Percentiles rank a stretch among this genome's conserved stretches.
Evolutionary conservation across 2,329 filamentous ascomycete species (phyloP).

Genomic region (Magnaporthiopsis rhizophila): DNA sequence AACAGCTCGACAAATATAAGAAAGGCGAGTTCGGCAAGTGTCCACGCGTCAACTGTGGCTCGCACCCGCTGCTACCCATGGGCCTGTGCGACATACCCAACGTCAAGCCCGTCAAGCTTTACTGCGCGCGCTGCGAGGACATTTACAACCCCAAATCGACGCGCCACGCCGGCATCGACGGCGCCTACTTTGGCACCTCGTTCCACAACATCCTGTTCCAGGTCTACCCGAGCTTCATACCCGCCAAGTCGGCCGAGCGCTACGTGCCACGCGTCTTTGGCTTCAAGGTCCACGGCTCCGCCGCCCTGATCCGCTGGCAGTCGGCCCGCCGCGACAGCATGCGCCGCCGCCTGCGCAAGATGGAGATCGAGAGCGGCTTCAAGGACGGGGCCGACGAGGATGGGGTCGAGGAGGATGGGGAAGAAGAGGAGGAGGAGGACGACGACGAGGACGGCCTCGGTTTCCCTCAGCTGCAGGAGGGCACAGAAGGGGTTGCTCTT

Average conservation of each 20-base stretch:
- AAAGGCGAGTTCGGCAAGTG: slow-evolving; percentile 98
- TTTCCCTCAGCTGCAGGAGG: neutral
- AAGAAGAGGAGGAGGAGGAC: slow-evolving; percentile 32
- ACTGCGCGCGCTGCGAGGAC: slow-evolving; percentile 95
- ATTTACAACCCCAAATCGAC: slow-evolving; percentile 98
- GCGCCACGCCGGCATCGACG: slow-evolving; percentile 89
- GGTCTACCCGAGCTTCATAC: slow-evolving; percentile 86
- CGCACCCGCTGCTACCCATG: slow-evolving; percentile 89
- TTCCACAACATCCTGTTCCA: slow-evolving; percentile 99
- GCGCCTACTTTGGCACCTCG: slow-evolving; percentile 94
- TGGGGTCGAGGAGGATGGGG: slow-evolving; percentile 52
- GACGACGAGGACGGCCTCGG: slow-evolving; percentile 13
- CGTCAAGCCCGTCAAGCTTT: slow-evolving; percentile 87
- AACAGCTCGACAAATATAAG: slow-evolving; percentile 95
- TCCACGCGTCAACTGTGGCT: slow-evolving; percentile 89
- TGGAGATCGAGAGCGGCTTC: slow-evolving; percentile 73
- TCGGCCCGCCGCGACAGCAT: slow-evolving; percentile 72
- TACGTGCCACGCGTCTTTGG: slow-evolving; percentile 88
- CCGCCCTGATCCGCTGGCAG: slow-evolving; percentile 88
- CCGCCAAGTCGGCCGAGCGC: slow-evolving; percentile 73
- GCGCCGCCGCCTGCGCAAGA: slow-evolving; percentile 63
- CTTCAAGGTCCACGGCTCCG: slow-evolving; percentile 88
- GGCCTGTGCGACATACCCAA: slow-evolving; percentile 86
- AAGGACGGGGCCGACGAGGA: slow-evolving; percentile 57
- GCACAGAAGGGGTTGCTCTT: neutral